A percentile compares a stretch with the other conserved stretches of the same genome.
Conservation (phyloP, 345 rosid genomes). For the Rhizophora mangle region DNA sequence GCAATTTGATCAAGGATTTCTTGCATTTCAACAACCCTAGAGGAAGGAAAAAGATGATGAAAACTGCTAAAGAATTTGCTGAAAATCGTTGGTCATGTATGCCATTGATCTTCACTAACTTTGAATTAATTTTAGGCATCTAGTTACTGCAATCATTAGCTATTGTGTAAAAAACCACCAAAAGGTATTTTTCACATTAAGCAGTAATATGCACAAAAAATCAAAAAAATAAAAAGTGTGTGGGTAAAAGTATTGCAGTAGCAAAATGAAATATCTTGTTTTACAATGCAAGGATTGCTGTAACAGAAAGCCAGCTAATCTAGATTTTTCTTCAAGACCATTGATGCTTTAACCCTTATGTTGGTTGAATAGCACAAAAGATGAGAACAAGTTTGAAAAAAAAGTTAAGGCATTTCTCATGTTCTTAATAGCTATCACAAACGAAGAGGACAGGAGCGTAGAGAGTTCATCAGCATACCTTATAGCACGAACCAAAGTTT, state of each 20-base stretch:
- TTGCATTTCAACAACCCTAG: conserved; percentile 99
- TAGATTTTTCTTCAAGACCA: neutral
- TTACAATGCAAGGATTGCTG: neutral
- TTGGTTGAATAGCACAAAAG: neutral
- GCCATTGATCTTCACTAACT: neutral
- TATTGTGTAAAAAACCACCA: neutral
- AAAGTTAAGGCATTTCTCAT: conserved; percentile 3
- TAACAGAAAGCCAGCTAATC: neutral
- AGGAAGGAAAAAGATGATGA: conserved; percentile 10
- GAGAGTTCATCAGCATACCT: conserved; percentile 46
- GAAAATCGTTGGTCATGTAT: conserved; percentile 5
- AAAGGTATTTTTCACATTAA: neutral
- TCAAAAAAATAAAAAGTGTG: no score
- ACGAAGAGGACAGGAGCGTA: neutral
- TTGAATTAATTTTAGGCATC: neutral
- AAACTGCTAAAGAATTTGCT: neutral
- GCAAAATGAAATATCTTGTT: neutral
- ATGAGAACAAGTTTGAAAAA: neutral
- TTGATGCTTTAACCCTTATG: neutral
- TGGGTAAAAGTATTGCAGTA: neutral
- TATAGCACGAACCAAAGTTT: conserved; percentile 93
- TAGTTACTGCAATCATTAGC: neutral
- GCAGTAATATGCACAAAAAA: no score
- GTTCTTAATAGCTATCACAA: neutral
- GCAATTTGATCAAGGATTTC: conserved; percentile 97